Conservation (phyloP, 208 protist species). For the Vickermania spadyakhi region DNA sequence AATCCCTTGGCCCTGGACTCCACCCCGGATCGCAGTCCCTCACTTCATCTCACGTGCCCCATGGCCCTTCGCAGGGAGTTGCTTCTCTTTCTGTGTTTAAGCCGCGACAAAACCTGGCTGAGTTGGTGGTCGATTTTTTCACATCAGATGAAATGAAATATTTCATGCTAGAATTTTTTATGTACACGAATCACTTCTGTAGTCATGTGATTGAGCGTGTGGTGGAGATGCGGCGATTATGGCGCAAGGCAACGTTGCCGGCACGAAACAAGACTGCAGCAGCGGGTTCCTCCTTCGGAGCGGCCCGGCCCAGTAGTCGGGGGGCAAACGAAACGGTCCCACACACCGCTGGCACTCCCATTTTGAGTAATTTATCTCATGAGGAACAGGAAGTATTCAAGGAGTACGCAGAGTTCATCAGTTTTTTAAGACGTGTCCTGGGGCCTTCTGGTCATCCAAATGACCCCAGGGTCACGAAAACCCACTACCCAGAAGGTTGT, state of each 20-base stretch:
- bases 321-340: too few species aligned
- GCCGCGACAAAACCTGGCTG: not conserved
- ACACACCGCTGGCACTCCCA: not conserved
- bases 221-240: not conserved
- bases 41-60: too few species aligned
- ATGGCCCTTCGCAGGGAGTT: too few species aligned
- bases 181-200: not conserved
- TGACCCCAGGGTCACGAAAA: constrained; percentile 25
- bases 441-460: constrained; percentile 26
- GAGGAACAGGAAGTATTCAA: constrained; percentile 10
- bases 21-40: too few species aligned
- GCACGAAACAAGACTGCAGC: too few species aligned
- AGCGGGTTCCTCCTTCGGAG: too few species aligned
- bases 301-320: too few species aligned
- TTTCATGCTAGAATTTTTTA: not conserved
- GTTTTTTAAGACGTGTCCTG: constrained; percentile 46
- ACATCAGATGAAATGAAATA: not conserved
- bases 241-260: not conserved
- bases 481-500: constrained; percentile 17
- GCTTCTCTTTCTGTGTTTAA: too few species aligned
- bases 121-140: not conserved
- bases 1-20: too few species aligned
- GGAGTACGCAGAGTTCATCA: constrained; percentile 26
- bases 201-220: not conserved
- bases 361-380: not conserved